These are phyloP conservation scores for Bryopsis sp. DNA, from an alignment of 139 green algal genomes.

Conservation along the genomic window DNA sequence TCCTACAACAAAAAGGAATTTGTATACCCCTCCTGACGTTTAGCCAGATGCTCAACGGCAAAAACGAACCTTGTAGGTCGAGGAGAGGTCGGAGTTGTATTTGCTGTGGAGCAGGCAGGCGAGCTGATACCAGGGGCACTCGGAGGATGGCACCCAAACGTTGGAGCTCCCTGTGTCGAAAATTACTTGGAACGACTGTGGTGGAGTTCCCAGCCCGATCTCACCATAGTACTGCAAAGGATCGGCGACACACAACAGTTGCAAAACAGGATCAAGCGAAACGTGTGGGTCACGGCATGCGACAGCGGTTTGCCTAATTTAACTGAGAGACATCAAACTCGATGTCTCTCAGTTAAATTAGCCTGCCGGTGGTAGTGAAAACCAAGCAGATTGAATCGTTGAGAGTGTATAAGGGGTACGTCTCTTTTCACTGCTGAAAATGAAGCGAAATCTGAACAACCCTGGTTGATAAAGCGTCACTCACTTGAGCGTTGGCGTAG, in stretches of 20 bases:
- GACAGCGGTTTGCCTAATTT: too few species aligned
- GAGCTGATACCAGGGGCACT: slow-evolving; percentile 81
- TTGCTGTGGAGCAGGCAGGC: slow-evolving; percentile 84
- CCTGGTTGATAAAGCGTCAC: slow-evolving; percentile 21
- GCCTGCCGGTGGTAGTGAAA: too few species aligned
- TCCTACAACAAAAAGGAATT: too few species aligned
- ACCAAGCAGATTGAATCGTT: too few species aligned
- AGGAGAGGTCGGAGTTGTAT: slow-evolving; percentile 67
- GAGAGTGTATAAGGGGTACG: too few species aligned
- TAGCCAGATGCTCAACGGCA: not conserved
- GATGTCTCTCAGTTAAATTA: too few species aligned
- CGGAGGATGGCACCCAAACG: slow-evolving; percentile 81
- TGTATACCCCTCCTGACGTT: too few species aligned
- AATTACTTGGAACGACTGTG: slow-evolving; percentile 85
- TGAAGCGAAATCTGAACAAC: slow-evolving; percentile 21
- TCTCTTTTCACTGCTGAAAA: too few species aligned
- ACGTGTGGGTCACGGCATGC: too few species aligned
- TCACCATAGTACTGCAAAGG: slow-evolving; percentile 87
- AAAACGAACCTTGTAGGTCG: slow-evolving; percentile 55
- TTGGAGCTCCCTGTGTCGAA: slow-evolving; percentile 87
- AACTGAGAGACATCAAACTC: too few species aligned
- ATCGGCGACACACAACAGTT: not conserved
- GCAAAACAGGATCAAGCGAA: not conserved
- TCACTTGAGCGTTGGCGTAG: not conserved
- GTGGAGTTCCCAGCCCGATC: slow-evolving; percentile 81